Evolutionary conservation across 495 filamentous ascomycete genomes (phyloP), one percentile per base, ranked within the genome.

Genomic region (Paragyromitra xinjiangensis): DNA sequence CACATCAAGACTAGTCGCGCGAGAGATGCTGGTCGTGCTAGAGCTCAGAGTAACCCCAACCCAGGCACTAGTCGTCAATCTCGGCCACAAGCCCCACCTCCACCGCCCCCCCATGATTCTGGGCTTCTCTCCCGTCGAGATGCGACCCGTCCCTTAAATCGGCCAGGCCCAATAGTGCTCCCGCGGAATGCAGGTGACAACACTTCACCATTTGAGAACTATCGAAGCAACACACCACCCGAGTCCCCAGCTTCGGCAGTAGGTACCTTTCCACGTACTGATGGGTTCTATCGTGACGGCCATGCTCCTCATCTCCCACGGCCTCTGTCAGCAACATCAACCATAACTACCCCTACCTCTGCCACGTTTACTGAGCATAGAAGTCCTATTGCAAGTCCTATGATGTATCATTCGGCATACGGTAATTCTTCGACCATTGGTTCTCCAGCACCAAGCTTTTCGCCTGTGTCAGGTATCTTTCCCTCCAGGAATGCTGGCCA

Each of bases 1-100:
- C 96, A 98, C 84, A 93, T 97, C 64, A 89, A 95, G 69, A 97
- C 94, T 50, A 81, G 50, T 51, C 58, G 80, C 53, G 56, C 79
- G 64, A 63, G 78, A 66, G 67, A 78, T 45, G 62, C 71, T 68
- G 67, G 73, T 59, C 69, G 80, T 78, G 63, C 76, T 72, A 71
- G 81, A 59, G 72, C 77, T 63, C 65, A 73, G 68, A 78, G 80
- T 74, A 69, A 80, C 78, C 75, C 81, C 62, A 74, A 69, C 58
- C 61, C 81, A 81, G 66, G 78, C 22, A 71, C 73, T 69, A 69
- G 78, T 65, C 70, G 64, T 48, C 67, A 74, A 45, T 58, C 73
- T 59, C 71, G 65, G 51, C 55, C 78, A 34, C 78, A 80, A 53
- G 78, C 78, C 42, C 71, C 78, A 9, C 65, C 78, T 39, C 44